Evolutionary conservation across 2,329 filamentous ascomycete genomes (phyloP), one percentile per base, ranked within the genome.

Genomic region (Sarocladium kiliense): DNA sequence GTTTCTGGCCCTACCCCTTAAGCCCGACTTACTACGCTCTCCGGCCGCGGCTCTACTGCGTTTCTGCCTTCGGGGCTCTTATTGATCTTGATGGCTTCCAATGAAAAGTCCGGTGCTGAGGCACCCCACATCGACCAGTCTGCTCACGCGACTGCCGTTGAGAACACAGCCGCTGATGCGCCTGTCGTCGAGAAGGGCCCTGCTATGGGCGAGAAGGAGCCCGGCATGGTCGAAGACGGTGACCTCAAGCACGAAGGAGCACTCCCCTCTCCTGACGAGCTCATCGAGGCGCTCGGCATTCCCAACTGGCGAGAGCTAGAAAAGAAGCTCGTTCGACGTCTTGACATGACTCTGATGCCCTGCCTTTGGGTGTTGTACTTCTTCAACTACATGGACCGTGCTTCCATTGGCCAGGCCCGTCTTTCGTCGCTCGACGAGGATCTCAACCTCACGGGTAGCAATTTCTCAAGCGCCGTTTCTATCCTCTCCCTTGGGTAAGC

Each of bases 331-430:
- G 60, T 62, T 39, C 54, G 49, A 23, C 59, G 59, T 10, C 54
- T 62, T 10, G 60, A 61, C 23, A 55, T 60, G 56, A 62, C 60
- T 2, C 54, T 62, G 2, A 56, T 62, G 44, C 60, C 60, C 0
- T 61, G 60, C 51, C 44, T 61, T 16, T 62, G 60, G 59, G 58
- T 58, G 11, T 53, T 61, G 16, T 61, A 61, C 32, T 53, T 60
- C 2, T 61, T 61, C 21, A 61, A 61, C 53, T 61, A 61, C 54
- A 34, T 61, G 47, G 60, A 61, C 4, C 55, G 59, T 2, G 60
- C 60, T 18, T 59, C 57, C n/a, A 61, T 60, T 23, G 60, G 54
- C 18, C 60, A 62, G 50, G 61, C 61, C 27, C 54, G 59, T 27
- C 55, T 62, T 2, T 59, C 56, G 9, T 58, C 56, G 9, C 44